A percentile compares a stretch with the other conserved stretches of the same genome.
phyloP scores from a whole-genome alignment of 1,284 basidiomycete genomes.

The Amylostereum chailletii region DNA sequence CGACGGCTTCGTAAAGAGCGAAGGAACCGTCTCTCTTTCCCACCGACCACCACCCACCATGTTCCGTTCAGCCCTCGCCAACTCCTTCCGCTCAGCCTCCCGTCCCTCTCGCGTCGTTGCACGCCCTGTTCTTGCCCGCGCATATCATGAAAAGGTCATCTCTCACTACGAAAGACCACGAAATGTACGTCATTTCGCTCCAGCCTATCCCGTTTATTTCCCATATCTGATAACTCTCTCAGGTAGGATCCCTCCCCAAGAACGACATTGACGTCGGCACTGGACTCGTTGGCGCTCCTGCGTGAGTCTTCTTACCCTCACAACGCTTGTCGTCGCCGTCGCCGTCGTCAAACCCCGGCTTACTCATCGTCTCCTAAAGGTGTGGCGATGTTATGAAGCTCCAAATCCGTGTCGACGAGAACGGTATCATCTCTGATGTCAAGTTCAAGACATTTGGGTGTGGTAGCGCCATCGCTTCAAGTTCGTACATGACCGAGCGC shows the following conservation, averaged over 20 bases:
- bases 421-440: slow-evolving; percentile 94
- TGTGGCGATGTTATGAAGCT: slow-evolving; percentile 98
- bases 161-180: slow-evolving; percentile 93
- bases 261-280: slow-evolving; percentile 89
- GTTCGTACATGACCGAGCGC: slow-evolving; percentile 96
- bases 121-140: slow-evolving; percentile 47
- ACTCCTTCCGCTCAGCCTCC: slow-evolving; percentile 37
- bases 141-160: slow-evolving; percentile 91
- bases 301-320: slow-evolving; percentile 50
- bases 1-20: not conserved
- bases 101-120: slow-evolving; percentile 29
- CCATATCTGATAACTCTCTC: slow-evolving; percentile 50
- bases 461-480: slow-evolving; percentile 95
- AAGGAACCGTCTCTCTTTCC: slow-evolving; percentile 6
- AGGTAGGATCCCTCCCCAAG: slow-evolving; percentile 96
- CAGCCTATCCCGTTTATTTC: slow-evolving; percentile 15
- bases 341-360: slow-evolving; percentile 7
- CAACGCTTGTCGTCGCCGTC: slow-evolving; percentile 1
- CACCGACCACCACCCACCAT: slow-evolving; percentile 37
- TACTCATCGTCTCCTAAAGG: slow-evolving; percentile 27
- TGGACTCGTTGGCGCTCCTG: slow-evolving; percentile 96
- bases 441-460: slow-evolving; percentile 99
- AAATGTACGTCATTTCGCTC: slow-evolving; percentile 59
- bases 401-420: slow-evolving; percentile 94
- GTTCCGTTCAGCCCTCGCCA: slow-evolving; percentile 56